Evolutionary conservation across 805 yeast genomes (phyloP), one percentile per base, ranked within the genome.

Genomic region (Zygotorulaspora chibaensis): DNA sequence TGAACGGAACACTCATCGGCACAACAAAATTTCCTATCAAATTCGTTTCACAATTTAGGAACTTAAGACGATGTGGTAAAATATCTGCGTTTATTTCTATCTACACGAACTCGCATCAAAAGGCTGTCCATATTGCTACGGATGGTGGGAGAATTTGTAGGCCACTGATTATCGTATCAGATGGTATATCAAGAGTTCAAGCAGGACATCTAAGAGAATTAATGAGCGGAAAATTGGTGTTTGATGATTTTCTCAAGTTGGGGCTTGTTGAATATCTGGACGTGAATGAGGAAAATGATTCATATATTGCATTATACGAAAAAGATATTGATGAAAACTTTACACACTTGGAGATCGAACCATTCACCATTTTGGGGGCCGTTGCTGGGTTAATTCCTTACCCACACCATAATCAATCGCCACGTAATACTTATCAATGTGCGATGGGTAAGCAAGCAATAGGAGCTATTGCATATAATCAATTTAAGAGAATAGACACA

Each of bases 381-480:
- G 96, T 96, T 42, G 99, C 99, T 8, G 88, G 96, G 35, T 88
- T 93, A 64, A 93, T 93, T 76, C 99, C 99, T 13, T 93, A 91
- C 84, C 99, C 99, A 11, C 98, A 93, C 71, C 99, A 93, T 69
- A 93, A 93, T 68, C 99, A 93, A 74, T 90, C 97, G 45, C 99
- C 99, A 50, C 91, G 99, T 81, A 93, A 93, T 65, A 93, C 99
- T 1, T 93, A 93, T 70, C 99, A 93, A 74, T 90, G 96, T 67
- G 99, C 99, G 57, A 93, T 93, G 99, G 99, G 99, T 80, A 93
- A 93, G 70, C 99, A 93, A 72, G 99, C 99, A n/a, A 91, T 93
- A 67, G 99, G 99, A 56, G 98, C 98, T 2, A 93, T 93, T 68
- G 96, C 95, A 9, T 93, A 93, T 66, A 93, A 93, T 67, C 99